These are phyloP conservation scores for Neofusicoccum cordaticola DNA, from an alignment of 2,329 filamentous ascomycete species.

Conservation along the genomic window DNA sequence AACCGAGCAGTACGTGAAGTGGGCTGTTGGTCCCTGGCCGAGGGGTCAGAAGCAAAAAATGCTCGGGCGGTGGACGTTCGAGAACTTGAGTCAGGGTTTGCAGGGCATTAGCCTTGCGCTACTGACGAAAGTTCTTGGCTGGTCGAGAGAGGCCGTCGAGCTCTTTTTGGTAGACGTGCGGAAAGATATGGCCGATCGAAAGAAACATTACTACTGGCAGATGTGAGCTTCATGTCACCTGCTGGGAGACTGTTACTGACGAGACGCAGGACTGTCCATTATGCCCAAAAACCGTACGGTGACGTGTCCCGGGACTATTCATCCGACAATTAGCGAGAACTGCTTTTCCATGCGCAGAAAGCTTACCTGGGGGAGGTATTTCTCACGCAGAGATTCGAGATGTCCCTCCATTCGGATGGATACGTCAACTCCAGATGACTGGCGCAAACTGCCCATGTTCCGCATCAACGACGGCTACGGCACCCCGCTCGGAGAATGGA, in stretches of 20 bases:
- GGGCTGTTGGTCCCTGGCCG: conserved; percentile 26
- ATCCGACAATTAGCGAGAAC: neutral
- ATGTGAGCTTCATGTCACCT: neutral
- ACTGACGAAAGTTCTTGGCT: conserved; percentile 13
- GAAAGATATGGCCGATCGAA: conserved; percentile 15
- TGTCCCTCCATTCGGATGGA: no score
- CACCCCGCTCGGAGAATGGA: neutral
- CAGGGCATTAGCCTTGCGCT: conserved; percentile 16
- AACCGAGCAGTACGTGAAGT: conserved; percentile 30
- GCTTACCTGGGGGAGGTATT: no score
- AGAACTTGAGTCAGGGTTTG: conserved; percentile 15
- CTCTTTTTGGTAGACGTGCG: conserved; percentile 11
- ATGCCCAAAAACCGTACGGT: neutral
- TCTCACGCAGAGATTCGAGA: no score
- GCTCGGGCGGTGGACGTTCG: conserved; percentile 14
- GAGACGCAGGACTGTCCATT: neutral
- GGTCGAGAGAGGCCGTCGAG: conserved; percentile 14
- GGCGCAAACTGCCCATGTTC: no score
- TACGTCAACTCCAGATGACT: no score
- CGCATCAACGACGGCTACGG: no score
- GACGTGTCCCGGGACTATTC: neutral
- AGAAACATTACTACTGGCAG: conserved; percentile 9
- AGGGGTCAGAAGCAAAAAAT: conserved; percentile 19
- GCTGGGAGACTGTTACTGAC: neutral
- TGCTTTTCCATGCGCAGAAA: neutral